Conservation (phyloP, 2,329 filamentous ascomycete species). For the Curvularia sp. region DNA sequence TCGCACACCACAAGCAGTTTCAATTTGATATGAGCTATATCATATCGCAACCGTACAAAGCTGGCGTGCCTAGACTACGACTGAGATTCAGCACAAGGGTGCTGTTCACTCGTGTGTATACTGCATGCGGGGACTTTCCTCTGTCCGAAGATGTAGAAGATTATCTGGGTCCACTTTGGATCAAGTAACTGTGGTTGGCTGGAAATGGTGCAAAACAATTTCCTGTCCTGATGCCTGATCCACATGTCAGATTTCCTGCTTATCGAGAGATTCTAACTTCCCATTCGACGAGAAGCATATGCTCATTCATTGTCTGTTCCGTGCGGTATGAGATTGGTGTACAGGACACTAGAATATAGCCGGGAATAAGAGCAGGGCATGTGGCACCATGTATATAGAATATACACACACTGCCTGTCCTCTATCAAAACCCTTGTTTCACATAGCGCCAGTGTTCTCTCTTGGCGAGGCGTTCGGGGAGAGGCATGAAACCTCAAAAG, state of each 20-base stretch:
- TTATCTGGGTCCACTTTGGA: background rate
- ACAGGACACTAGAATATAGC: background rate
- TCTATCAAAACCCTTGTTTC: background rate
- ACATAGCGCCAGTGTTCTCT: slow-evolving; percentile 1
- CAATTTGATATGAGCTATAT: background rate
- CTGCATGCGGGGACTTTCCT: background rate
- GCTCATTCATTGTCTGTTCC: background rate
- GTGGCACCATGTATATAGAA: background rate
- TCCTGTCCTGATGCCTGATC: background rate
- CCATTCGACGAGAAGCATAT: background rate
- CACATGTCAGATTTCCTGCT: background rate
- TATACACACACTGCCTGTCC: background rate
- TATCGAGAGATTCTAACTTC: background rate
- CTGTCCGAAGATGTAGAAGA: background rate
- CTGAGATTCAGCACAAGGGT: no score
- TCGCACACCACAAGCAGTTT: background rate
- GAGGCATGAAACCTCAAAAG: background rate
- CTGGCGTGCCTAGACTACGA: no score
- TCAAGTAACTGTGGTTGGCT: no score
- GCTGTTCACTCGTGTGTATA: background rate
- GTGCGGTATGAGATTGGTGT: background rate
- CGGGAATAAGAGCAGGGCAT: background rate
- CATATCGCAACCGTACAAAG: background rate
- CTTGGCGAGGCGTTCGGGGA: background rate
- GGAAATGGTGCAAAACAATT: no score